Evolutionary conservation across 1,139 yeast species (phyloP).

Genomic region (Saccharomyces uvarum): DNA sequence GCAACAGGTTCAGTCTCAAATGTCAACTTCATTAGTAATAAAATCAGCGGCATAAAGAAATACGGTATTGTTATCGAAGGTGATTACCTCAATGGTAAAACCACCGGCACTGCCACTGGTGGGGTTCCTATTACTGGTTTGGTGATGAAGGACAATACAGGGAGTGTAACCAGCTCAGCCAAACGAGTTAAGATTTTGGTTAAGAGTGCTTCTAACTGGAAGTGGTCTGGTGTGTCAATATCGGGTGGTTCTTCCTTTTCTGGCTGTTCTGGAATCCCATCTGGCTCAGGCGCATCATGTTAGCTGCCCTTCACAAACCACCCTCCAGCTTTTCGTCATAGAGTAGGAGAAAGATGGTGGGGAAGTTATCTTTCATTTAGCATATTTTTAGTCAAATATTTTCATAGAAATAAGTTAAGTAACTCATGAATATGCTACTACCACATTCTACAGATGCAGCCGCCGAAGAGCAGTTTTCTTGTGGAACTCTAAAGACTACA

Average conservation of each 20-base stretch:
- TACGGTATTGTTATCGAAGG: conserved; percentile 17
- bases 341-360: no score
- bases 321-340: neutral
- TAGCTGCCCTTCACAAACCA: neutral
- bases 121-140: conserved; percentile 16
- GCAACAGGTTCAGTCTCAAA: conserved; percentile 13
- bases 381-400: no score
- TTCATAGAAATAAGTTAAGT: no score
- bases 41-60: conserved; percentile 8
- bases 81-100: conserved; percentile 11
- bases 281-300: conserved; percentile 4
- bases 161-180: neutral
- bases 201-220: conserved; percentile 13
- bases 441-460: no score
- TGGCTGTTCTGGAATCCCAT: conserved; percentile 12
- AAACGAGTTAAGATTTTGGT: conserved; percentile 6
- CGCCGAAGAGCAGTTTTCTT: no score
- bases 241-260: conserved; percentile 10
- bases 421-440: no score
- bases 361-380: no score
- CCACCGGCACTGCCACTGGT: conserved; percentile 14
- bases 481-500: no score
- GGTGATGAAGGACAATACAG: conserved; percentile 6
- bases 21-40: conserved; percentile 9
- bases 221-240: conserved; percentile 7